Evolutionary conservation across 1,139 yeast species (phyloP).

Genomic region (Diutina mesorugosa): DNA sequence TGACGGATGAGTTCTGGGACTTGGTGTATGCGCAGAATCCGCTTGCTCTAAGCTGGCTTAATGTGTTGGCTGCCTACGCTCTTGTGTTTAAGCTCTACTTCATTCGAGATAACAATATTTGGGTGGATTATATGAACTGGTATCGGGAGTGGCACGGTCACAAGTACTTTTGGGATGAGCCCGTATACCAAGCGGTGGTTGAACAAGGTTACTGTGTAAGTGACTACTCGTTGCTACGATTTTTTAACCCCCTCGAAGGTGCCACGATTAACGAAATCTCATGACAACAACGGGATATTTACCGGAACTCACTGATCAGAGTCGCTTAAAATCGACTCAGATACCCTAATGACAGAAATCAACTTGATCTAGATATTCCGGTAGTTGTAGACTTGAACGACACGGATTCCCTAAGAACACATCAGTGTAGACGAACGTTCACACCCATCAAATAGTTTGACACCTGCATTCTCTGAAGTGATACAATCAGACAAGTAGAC

Average conservation of each 20-base stretch:
- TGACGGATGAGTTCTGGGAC: background rate
- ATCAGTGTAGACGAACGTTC: too few relatives aligned
- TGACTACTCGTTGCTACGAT: background rate
- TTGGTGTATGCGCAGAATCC: background rate
- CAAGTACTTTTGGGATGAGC: background rate
- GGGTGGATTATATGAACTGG: background rate
- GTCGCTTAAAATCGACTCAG: too few relatives aligned
- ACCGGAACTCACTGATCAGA: too few relatives aligned
- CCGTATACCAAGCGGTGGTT: background rate
- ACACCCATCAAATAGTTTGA: too few relatives aligned
- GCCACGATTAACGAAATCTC: too few relatives aligned
- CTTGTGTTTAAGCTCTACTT: background rate
- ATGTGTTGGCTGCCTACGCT: background rate
- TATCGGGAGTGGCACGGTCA: background rate
- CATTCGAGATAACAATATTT: background rate
- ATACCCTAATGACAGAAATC: too few relatives aligned
- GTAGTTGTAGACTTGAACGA: too few relatives aligned
- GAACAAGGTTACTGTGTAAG: background rate
- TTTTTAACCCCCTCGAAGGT: background rate
- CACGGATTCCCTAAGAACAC: too few relatives aligned
- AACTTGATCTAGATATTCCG: too few relatives aligned
- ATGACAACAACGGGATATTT: too few relatives aligned
- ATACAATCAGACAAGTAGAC: too few relatives aligned
- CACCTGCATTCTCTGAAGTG: too few relatives aligned
- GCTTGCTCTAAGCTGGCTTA: background rate